Base-by-base conservation (phyloP, 2,329 filamentous ascomycete genomes). In the Alternaria rosae region DNA sequence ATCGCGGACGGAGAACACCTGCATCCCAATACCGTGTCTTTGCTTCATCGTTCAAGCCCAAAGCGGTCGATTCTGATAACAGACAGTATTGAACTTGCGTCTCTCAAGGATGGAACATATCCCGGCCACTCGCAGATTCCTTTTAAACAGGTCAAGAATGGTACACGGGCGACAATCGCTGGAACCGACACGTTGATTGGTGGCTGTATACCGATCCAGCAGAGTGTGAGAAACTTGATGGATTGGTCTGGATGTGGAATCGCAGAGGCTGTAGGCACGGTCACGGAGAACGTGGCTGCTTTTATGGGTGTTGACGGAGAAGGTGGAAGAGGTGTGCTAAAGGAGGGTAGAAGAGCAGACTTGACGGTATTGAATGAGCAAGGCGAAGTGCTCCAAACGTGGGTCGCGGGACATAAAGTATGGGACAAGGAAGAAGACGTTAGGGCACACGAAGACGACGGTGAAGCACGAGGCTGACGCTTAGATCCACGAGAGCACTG, bases 1-100 rank as follows among this genome's bases (percentile, higher is more conserved):
- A 86, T 87, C 25, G 77, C 85, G 4, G 86, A 87, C 61, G 83
- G 83, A 30, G 81, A 86, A 53, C 86, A 87, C 62, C 73, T 87
- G 4, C 85, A 87, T 65, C 84, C 85, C 1, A 73, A 76, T 15
- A 80, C 86, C 1, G 79, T 84, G 0, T 80, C 81, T 0, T 76
- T 87, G 30, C 81, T 86, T 4, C 82, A 85, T 70, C 79, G 81
- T 21, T 72, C 82, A 3, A 81, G 82, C 30, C 84, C 84, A 2
- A 63, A 71, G 13, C 81, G 82, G 60, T 82, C 83, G 62, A 84
- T 87, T 50, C 72, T 86, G 47, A 81, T 86, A 61, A 86, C 85
- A 1, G 85, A 87, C 72, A 82, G 79, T 55, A 85, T 86, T 65
- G 85, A 87, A 68, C 80, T 87, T 4, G 83, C 84, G 10, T 84